Conservation (phyloP, 2,329 filamentous ascomycete genomes). For the Colletotrichum orchidophilum region DNA sequence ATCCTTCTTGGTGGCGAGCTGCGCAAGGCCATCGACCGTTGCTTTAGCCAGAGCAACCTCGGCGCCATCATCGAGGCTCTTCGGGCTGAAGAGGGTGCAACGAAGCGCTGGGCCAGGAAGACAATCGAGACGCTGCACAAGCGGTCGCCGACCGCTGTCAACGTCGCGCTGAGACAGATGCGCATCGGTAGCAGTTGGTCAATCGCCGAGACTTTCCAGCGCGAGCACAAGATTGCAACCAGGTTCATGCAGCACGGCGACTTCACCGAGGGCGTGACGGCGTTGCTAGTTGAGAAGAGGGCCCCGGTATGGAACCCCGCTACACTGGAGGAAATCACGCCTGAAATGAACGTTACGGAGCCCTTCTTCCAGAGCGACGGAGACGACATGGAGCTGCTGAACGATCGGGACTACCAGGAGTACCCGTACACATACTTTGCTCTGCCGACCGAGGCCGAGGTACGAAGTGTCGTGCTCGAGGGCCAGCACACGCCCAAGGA, state of each 20-base stretch:
- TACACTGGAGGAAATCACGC: constrained; percentile 73
- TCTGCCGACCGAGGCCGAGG: constrained; percentile 76
- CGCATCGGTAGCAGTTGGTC: constrained; percentile 78
- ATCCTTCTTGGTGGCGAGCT: constrained; percentile 74
- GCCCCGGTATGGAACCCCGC: constrained; percentile 81
- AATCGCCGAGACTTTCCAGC: constrained; percentile 85
- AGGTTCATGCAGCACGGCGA: constrained; percentile 93
- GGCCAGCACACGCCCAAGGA: constrained; percentile 58
- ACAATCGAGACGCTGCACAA: constrained; percentile 79
- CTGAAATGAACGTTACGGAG: constrained; percentile 62
- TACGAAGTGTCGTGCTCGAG: constrained; percentile 55
- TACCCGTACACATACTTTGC: constrained; percentile 80
- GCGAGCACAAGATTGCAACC: constrained; percentile 84
- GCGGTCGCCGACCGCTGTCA: constrained; percentile 86
- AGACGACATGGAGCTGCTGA: constrained; percentile 68
- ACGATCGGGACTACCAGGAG: constrained; percentile 68
- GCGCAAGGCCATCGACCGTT: constrained; percentile 85
- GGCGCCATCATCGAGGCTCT: constrained; percentile 77
- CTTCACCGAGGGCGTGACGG: constrained; percentile 90
- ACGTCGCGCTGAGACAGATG: constrained; percentile 87
- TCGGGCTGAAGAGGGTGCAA: constrained; percentile 59
- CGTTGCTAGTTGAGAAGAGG: constrained; percentile 77
- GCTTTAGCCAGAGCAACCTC: constrained; percentile 75
- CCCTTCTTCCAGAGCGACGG: constrained; percentile 71
- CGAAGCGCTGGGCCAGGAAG: constrained; percentile 79